Base-by-base conservation (phyloP, 306 rosid genomes). In the Trifolium subterraneum region DNA sequence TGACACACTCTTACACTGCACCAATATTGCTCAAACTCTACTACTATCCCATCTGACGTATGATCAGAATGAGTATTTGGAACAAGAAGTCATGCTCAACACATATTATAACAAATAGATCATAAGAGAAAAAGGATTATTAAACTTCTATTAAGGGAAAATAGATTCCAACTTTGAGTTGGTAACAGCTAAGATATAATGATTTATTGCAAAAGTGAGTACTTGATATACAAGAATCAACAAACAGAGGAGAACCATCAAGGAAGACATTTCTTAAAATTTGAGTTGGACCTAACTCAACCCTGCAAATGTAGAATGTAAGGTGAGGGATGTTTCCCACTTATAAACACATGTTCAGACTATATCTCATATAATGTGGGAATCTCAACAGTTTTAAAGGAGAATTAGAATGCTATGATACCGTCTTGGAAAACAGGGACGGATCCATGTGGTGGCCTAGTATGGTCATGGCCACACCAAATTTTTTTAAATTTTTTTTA, bases 1-100 rank as follows among this genome's bases (percentile, higher is more conserved):
- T 77, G 82, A 82, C 78, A 76, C 73, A 72, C 41, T 22, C 9
- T 52, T 52, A 62, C 41, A 15, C n/a, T 9, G 29, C 61, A 84
- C 62, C 76, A 85, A 51, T 41, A 68, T 70, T 51, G 14, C 60
- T 36, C 71, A 48, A 65, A 79, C 33, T 78, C 64, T 59, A 77
- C 64, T 63, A 77, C 33, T 11, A 33, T 60, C 13, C 71, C 81
- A 84, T 88, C 91, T 45, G 67, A 64, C 77, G 10, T 20, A 25
- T 74, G 68, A 64, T 81, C 81, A 77, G 86, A 84, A 73, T 23
- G 56, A 58, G 85, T 86, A 85, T 84, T 89, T 82, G 87, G 75
- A 80, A 77, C 61, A 75, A 82, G 64, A 81, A 66, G 39, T 68
- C 69, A 51, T 59, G 84, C 74, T 77, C 69, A 70, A 68, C 67